Evolutionary conservation across 2,329 filamentous ascomycete species (phyloP), one percentile per base, ranked within the genome.

Genomic region (Exserohilum turcica): DNA sequence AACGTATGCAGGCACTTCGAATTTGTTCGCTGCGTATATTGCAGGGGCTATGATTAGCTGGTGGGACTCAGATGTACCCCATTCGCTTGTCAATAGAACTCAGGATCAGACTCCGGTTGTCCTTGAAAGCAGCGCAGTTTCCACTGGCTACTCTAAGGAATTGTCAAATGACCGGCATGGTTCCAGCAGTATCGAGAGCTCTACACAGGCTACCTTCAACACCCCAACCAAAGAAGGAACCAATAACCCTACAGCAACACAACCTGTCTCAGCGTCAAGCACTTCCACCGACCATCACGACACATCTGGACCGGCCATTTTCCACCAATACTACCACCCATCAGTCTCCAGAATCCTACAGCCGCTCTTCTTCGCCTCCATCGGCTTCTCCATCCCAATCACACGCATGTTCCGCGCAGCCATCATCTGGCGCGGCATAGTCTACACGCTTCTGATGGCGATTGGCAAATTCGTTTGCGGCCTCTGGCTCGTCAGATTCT

Each of bases 351-450:
- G 76, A 7, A 77, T 92, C 0, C 70, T 92, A 0, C 84, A 84
- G 43, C 88, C 89, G 0, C 81, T 91, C 52, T 92, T 92, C 74
- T 92, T 92, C 64, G 88, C 82, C 2, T 85, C 82, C 0, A 88
- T 93, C 31, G 90, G 90, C 0, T 92, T 93, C 67, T 87, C 89
- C 0, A 89, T 94, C 1, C 90, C 90, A 0, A 87, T 93, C 27
- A 84, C 82, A 0, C 75, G 83, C 5, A 85, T 94, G 79, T 93
- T 92, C 62, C 69, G 71, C 0, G 83, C 83, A 0, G 65, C 75
- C 0, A 79, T 89, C 0, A 74, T 92, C 1, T 94, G 89, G 90
- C 83, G 85, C 9, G 90, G 90, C 0, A 57, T 92, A 0, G 80
- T 92, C 0, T 94, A 92, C 63, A 80, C 87, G 0, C 58, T 87